Conservation (phyloP, 169 alveolate species). For the Babesia bovis region DNA sequence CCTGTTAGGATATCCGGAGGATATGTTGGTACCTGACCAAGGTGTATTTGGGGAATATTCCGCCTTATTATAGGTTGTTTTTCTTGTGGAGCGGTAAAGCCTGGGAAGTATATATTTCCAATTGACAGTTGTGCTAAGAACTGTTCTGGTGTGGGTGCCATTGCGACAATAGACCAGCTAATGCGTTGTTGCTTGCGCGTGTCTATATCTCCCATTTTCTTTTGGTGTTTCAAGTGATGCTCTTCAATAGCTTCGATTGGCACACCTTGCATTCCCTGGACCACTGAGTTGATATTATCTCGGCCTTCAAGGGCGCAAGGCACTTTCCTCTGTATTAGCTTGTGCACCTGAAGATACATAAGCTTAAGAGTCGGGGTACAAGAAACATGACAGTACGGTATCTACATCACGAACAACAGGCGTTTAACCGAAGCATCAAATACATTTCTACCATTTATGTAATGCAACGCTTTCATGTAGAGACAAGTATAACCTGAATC, state of each 20-base stretch:
- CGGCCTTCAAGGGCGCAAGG: constrained; percentile 97
- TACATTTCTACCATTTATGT: no score
- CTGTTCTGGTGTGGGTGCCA: constrained; percentile 77
- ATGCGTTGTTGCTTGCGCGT: constrained; percentile 78
- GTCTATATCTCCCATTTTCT: constrained; percentile 74
- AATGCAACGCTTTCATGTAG: no score
- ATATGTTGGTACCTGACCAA: constrained; percentile 2
- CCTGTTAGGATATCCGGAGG: not conserved
- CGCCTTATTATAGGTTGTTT: not conserved
- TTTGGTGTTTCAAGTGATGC: constrained; percentile 69
- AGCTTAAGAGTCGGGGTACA: constrained; percentile 51
- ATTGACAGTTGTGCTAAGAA: constrained; percentile 65
- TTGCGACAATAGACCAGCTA: constrained; percentile 81
- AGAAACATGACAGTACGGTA: not conserved
- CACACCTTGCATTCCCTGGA: constrained; percentile 98
- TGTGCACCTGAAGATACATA: constrained; percentile 88
- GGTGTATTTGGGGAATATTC: not conserved
- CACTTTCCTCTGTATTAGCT: constrained; percentile 85
- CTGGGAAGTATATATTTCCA: constrained; percentile 62
- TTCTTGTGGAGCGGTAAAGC: constrained; percentile 31
- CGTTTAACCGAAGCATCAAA: no score
- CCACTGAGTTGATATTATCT: constrained; percentile 89
- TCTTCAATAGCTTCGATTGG: constrained; percentile 88
- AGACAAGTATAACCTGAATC: no score
- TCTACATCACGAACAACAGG: no score